Evolutionary conservation across 1,284 basidiomycete genomes (phyloP), one percentile per base, ranked within the genome.

Genomic region (Trichosporon coremiiforme): DNA sequence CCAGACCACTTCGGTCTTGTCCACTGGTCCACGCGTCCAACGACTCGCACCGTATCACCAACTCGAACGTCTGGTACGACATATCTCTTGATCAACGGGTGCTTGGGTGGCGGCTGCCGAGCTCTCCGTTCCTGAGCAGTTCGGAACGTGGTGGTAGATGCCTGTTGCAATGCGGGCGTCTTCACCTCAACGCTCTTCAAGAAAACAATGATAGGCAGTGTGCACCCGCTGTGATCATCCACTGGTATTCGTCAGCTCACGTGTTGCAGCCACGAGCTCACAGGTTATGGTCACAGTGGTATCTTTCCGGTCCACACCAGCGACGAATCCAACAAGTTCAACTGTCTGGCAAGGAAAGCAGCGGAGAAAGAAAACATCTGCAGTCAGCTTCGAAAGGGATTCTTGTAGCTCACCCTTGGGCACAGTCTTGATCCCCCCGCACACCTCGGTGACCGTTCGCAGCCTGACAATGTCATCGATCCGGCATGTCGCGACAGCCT

Each of bases 301-400:
- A 47, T 81, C 81, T 65, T 77, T 78, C 69, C 76, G 72, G 33
- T 79, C 78, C 4, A 81, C 79, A 0, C 79, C 81, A 0, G 77
- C 79, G 1, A 81, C 79, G 77, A 78, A 81, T 7, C 71, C 81
- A 12, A 82, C 80, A 1, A 82, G 53, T 73, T 82, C 76, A 33
- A 82, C 78, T 57, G 74, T 72, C 45, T 70, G 73, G 68, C 79
- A 81, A 0, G 81, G 81, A 31, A 73, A 79, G 62, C 70, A 65
- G 67, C 77, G 69, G 25, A 82, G 72, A 6, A 81, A 66, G 70
- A 79, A 81, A 20, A 80, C 74, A 53, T 81, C 80, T 82, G 69
- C 2, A 2, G 25, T 65, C 9, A 67, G 68, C 66, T 55, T 10
- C 25, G 25, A 8, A 33, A 3, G 7, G 25, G 7, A 20, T 17